Evolutionary conservation across 2,329 filamentous ascomycete genomes (phyloP).

Genomic region (Coleophoma cylindrospora): DNA sequence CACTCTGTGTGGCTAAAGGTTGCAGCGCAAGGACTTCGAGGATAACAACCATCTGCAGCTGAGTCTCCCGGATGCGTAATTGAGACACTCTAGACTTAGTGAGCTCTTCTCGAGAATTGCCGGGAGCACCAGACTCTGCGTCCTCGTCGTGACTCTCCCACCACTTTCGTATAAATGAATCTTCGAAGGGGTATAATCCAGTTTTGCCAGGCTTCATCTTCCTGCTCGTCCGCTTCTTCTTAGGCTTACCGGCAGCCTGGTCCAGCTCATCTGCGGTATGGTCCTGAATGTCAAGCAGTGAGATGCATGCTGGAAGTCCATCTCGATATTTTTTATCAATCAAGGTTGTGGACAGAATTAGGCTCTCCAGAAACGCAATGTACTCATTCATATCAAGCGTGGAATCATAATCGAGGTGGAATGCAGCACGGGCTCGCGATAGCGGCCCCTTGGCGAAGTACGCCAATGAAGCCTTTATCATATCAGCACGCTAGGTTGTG

Average conservation of each 20-base stretch:
- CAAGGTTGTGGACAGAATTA: slow-evolving; percentile 60
- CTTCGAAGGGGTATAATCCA: slow-evolving; percentile 64
- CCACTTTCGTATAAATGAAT: slow-evolving; percentile 62
- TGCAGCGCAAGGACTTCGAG: slow-evolving; percentile 73
- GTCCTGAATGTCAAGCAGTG: slow-evolving; percentile 46
- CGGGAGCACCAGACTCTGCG: slow-evolving; percentile 37
- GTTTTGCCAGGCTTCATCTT: slow-evolving; percentile 64
- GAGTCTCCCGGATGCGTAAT: slow-evolving; percentile 69
- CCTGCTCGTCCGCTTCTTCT: slow-evolving; percentile 50
- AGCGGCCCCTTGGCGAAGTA: slow-evolving; percentile 82
- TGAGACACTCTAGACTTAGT: slow-evolving; percentile 56
- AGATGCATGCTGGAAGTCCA: slow-evolving; percentile 57
- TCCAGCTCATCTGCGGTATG: slow-evolving; percentile 42
- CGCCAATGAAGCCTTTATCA: slow-evolving; percentile 64
- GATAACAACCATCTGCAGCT: slow-evolving; percentile 75
- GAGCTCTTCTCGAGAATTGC: slow-evolving; percentile 44
- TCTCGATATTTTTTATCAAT: slow-evolving; percentile 80
- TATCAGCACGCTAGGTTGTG: slow-evolving; percentile 32
- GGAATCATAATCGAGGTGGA: slow-evolving; percentile 57
- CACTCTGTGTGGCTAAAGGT: slow-evolving; percentile 35
- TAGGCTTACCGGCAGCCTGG: slow-evolving; percentile 34
- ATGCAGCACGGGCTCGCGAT: slow-evolving; percentile 67
- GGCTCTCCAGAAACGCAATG: slow-evolving; percentile 61
- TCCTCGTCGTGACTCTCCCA: slow-evolving; percentile 58
- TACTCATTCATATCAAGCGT: slow-evolving; percentile 58